These are phyloP conservation scores for Rhynchospora tenuis DNA, from an alignment of 176 grass and related monocot genomes.

Conservation along the genomic window DNA sequence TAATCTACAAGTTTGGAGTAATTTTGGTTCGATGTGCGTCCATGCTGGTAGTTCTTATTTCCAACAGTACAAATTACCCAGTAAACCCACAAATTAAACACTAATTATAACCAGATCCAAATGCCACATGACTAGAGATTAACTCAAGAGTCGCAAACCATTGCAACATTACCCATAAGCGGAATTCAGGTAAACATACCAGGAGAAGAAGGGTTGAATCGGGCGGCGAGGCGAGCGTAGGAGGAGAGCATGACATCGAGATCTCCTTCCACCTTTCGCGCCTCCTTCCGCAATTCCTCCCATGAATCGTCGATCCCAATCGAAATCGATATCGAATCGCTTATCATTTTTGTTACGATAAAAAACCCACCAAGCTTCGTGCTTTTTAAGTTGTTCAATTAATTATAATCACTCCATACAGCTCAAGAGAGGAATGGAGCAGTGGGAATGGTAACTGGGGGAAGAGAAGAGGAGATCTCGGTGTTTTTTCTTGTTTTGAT, in stretches of 20 bases:
- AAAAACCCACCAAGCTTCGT: neutral
- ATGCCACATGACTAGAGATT: neutral
- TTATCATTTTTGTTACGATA: neutral
- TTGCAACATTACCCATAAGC: too few relatives aligned
- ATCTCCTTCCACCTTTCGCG: slow-evolving; percentile 94
- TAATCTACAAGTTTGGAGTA: neutral
- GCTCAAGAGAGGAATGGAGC: neutral
- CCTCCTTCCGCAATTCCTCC: slow-evolving; percentile 90
- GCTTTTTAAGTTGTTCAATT: neutral
- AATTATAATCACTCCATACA: neutral
- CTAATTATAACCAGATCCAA: slow-evolving; percentile 7
- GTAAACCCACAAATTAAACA: neutral
- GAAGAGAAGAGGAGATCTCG: neutral
- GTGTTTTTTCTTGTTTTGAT: neutral
- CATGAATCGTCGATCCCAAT: slow-evolving; percentile 34
- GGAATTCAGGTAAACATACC: too few relatives aligned
- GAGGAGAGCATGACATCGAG: slow-evolving; percentile 97
- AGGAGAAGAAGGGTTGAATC: slow-evolving; percentile 40
- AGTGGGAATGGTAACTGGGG: neutral
- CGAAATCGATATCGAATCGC: slow-evolving; percentile 20
- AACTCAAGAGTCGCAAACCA: neutral
- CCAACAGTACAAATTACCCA: neutral
- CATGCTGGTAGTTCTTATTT: neutral
- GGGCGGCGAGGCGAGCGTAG: slow-evolving; percentile 78
- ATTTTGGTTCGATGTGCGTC: neutral